These are phyloP conservation scores for Aureobasidium sp. DNA, from an alignment of 2,329 filamentous ascomycete genomes.

Conservation along the genomic window DNA sequence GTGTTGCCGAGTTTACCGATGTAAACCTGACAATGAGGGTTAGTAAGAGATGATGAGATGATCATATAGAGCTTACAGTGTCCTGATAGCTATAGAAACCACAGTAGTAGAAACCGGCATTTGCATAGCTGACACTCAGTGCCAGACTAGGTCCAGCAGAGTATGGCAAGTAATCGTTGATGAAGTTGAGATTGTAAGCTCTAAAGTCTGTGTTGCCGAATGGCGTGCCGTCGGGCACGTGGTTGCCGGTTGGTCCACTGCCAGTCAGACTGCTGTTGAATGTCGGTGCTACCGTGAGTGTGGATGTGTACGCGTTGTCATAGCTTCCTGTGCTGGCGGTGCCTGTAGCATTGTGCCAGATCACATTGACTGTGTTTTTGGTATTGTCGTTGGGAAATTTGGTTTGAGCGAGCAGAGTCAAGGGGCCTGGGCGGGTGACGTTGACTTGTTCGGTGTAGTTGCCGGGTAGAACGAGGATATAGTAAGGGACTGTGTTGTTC, in stretches of 20 bases:
- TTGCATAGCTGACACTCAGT: slow-evolving; percentile 55
- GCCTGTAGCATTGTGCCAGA: slow-evolving; percentile 52
- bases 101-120: slow-evolving; percentile 60
- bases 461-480: slow-evolving; percentile 55
- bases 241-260: slow-evolving; percentile 53
- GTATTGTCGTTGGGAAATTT: slow-evolving; percentile 40
- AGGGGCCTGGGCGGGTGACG: slow-evolving; percentile 53
- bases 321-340: slow-evolving; percentile 35
- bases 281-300: slow-evolving; percentile 57
- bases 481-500: slow-evolving; percentile 39
- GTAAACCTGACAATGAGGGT: slow-evolving; percentile 38
- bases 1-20: slow-evolving; percentile 60
- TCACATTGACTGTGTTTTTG: slow-evolving; percentile 49
- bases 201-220: slow-evolving; percentile 59
- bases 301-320: slow-evolving; percentile 58
- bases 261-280: slow-evolving; percentile 57
- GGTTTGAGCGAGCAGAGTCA: slow-evolving; percentile 56
- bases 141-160: slow-evolving; percentile 54
- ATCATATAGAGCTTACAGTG: slow-evolving; percentile 36
- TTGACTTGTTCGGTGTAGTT: slow-evolving; percentile 60
- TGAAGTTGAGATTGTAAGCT: slow-evolving; percentile 60
- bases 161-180: slow-evolving; percentile 51
- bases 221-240: slow-evolving; percentile 54
- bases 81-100: slow-evolving; percentile 64
- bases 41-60: background rate